Evolutionary conservation across 805 yeast genomes (phyloP), one percentile per base, ranked within the genome.

Genomic region (Ogataea methanolica): DNA sequence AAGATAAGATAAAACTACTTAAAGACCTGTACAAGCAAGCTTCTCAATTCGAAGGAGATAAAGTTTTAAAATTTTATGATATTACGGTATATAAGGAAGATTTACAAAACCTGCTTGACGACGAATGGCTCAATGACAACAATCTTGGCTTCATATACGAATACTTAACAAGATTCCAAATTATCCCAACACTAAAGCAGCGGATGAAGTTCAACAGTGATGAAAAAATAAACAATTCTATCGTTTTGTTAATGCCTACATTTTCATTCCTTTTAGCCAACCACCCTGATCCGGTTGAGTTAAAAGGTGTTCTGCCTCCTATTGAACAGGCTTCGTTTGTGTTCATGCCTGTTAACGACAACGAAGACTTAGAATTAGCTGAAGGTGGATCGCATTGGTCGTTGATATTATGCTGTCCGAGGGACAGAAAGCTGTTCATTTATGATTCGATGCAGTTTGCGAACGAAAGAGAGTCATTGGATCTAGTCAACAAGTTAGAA

Each of bases 361-460:
- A 78, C 50, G 83, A 75, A 41, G 84, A 81, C 46, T 68, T 80
- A 38, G 83, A 75, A 41, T 66, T 67, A 0, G 78, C 75, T 2
- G 85, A 79, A 50, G 82, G 83, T 16, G 94, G 92, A 1, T 81
- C 80, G 41, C 94, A 87, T 64, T 86, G 95, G 94, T 80, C 87
- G 0, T 64, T 87, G 15, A 71, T 82, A 14, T 72, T 85, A 15
- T 68, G 82, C 6, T 72, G 75, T 33, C 51, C 75, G 8, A 62
- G 73, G 14, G 83, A 78, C 37, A 65, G 68, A 16, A 69, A 65
- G 33, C 75, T 82, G 2, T 71, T 69, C 21, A 67, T 83, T 11
- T 83, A 80, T 58, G 94, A 87, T 57, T 79, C 87, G 41, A 65
- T 79, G 80, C 63, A 60, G 9, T 62, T 65, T 7, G 73, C 72